Base-by-base conservation (phyloP, 345 rosid species). In the Iberis pinnata region DNA sequence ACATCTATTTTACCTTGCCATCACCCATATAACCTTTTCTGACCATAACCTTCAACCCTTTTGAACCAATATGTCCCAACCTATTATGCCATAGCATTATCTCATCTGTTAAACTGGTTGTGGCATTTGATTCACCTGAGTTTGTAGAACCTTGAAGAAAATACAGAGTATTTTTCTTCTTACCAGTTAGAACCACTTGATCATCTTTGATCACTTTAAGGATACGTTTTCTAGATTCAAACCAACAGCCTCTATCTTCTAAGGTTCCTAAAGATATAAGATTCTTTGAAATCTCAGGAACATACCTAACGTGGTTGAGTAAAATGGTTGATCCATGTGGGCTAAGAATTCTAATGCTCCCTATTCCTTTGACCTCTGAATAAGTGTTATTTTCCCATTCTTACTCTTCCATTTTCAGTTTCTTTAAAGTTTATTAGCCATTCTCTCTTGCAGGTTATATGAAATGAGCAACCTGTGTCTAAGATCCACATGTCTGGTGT, bases 131-230 rank as follows among this genome's bases (percentile, higher is more conserved):
- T 1, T 45, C 31, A 0, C 50, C 33, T n/a, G 12, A 3, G 0
- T 7, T 2, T 0, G 17, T 14, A 1, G 16, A 1, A 24, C 50
- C 33, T 1, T 24, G 18, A 0, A 25, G 0, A 1, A 24, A 13
- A 14, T 45, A 25, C 4, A 45, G 0, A 1, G 49, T 45, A 1
- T 5, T 5, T 0, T 2, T 0, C 2, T 24, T 13, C 18, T 25
- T 25, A 0, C 32, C 18, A 0, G 12, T 25, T 9, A 45, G 1
- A 0, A 45, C 18, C 7, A 0, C 1, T 1, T 0, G 0, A 0
- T 45, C 8, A 24, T 45, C 25, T 0, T 17, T 11, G 0, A 18
- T 6, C 0, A 31, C 7, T 7, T 0, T 12, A 0, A 49, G 0
- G 0, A 29, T 0, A 0, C 25, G 39, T 1, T 12, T 0, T 1